Conservation (phyloP, 352 stramenopile species). For the Thalassiosira delicatula region DNA sequence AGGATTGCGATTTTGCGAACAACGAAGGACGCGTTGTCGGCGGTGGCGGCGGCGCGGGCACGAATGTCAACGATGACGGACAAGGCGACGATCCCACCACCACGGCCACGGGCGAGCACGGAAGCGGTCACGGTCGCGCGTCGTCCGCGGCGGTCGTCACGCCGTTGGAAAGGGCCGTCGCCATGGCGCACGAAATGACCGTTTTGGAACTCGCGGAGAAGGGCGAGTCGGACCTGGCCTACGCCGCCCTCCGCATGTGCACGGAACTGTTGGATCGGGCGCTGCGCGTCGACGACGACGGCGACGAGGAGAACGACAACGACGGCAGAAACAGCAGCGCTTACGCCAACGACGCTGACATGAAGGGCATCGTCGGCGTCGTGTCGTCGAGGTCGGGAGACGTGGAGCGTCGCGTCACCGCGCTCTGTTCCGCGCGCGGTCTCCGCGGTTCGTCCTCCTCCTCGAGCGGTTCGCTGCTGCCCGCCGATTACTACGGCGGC, state of each 20-base stretch:
- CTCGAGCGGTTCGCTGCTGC: slow-evolving; percentile 21
- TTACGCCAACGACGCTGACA: not conserved
- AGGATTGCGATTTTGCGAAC: slow-evolving; percentile 24
- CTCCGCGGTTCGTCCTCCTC: too few relatives aligned
- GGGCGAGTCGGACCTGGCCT: slow-evolving; percentile 62
- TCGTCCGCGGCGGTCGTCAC: slow-evolving; percentile 34
- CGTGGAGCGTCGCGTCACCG: slow-evolving; percentile 69
- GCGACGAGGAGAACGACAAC: slow-evolving; percentile 12
- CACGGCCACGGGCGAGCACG: too few relatives aligned
- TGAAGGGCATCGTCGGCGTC: slow-evolving; percentile 27
- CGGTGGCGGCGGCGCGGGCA: slow-evolving; percentile 6
- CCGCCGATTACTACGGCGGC: slow-evolving; percentile 65
- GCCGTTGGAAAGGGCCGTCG: slow-evolving; percentile 50
- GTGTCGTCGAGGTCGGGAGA: slow-evolving; percentile 41
- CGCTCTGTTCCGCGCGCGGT: slow-evolving; percentile 56
- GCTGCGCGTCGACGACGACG: not conserved
- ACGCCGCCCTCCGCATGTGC: slow-evolving; percentile 48
- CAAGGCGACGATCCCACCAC: too few relatives aligned
- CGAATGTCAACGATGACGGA: too few relatives aligned
- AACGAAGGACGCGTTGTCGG: not conserved
- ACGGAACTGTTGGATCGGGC: slow-evolving; percentile 41
- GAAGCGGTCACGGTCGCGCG: too few relatives aligned
- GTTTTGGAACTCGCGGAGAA: slow-evolving; percentile 77
- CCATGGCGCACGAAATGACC: slow-evolving; percentile 66
- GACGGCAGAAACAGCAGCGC: slow-evolving; percentile 7